Conservation (phyloP, 2,329 filamentous ascomycete genomes). For the Stagonosporopsis tanaceti region DNA sequence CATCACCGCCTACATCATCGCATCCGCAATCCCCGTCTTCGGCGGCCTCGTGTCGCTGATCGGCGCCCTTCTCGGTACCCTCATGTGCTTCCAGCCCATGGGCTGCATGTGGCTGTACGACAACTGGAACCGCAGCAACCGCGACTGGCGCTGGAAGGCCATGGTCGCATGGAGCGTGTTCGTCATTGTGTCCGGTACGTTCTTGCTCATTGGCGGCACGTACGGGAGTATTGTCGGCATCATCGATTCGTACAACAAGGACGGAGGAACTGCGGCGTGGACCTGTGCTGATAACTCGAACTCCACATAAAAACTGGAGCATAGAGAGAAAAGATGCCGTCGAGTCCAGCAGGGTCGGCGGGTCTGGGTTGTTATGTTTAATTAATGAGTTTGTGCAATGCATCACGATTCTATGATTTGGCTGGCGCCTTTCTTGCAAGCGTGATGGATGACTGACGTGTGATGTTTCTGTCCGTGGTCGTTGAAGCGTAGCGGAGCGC, state of each 20-base stretch:
- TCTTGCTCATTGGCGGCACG: constrained; percentile 19
- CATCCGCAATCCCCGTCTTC: constrained; percentile 20
- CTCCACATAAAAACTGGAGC: constrained; percentile 1
- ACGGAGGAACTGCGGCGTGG: constrained; percentile 17
- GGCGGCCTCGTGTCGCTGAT: constrained; percentile 21
- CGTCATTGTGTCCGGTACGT: constrained; percentile 21
- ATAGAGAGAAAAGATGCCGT: too few species aligned
- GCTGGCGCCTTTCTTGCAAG: too few species aligned
- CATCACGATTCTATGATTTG: too few species aligned
- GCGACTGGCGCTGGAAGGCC: constrained; percentile 17
- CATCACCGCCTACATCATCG: constrained; percentile 22
- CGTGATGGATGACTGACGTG: too few species aligned
- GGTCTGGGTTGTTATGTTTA: too few species aligned
- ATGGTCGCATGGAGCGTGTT: constrained; percentile 22
- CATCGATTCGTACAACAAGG: constrained; percentile 14
- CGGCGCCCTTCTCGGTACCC: constrained; percentile 22
- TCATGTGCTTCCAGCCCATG: constrained; percentile 28
- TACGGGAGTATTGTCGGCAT: constrained; percentile 20
- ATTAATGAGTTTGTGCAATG: too few species aligned
- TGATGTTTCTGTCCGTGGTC: too few species aligned
- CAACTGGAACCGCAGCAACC: constrained; percentile 17
- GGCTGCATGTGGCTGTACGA: constrained; percentile 26
- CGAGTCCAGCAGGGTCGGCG: too few species aligned
- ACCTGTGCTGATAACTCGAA: constrained; percentile 22
- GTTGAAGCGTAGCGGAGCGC: too few species aligned